Conservation (phyloP, 495 filamentous ascomycete genomes). For the Cenococcum geophilum region DNA sequence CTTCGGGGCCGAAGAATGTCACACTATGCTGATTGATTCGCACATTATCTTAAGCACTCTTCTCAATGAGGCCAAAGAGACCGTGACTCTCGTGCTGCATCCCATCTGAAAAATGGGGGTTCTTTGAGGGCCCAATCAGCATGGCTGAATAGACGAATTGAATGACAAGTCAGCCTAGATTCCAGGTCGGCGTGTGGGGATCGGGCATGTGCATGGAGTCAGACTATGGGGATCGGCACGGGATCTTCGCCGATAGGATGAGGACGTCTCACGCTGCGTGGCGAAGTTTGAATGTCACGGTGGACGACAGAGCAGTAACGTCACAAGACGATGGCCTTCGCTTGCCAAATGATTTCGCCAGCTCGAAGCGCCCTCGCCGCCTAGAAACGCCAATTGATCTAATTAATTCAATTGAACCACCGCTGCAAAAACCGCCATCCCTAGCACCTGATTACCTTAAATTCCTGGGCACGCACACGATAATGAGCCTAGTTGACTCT, state of each 20-base stretch:
- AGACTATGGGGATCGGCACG: neutral
- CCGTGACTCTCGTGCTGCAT: slow-evolving; percentile 6
- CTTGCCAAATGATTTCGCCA: neutral
- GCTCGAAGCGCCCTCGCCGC: neutral
- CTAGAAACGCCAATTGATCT: neutral
- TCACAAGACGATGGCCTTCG: neutral
- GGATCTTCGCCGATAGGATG: slow-evolving; percentile 3
- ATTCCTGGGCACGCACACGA: neutral
- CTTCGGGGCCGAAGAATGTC: too few species aligned
- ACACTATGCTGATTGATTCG: neutral
- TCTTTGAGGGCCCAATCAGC: neutral
- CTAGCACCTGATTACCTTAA: neutral
- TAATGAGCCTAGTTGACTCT: neutral
- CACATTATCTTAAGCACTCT: neutral
- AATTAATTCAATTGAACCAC: too few species aligned
- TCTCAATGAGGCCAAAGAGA: neutral
- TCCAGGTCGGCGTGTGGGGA: neutral
- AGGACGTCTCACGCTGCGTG: neutral
- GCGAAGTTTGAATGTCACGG: neutral
- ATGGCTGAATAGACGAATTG: neutral
- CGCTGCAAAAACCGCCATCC: neutral
- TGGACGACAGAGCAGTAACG: neutral
- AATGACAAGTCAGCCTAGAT: neutral
- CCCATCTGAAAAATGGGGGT: neutral
- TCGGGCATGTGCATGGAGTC: neutral